Evolutionary conservation across 257 asterid species (phyloP), one percentile per base, ranked within the genome.

Genomic region (Scutellaria barbata): DNA sequence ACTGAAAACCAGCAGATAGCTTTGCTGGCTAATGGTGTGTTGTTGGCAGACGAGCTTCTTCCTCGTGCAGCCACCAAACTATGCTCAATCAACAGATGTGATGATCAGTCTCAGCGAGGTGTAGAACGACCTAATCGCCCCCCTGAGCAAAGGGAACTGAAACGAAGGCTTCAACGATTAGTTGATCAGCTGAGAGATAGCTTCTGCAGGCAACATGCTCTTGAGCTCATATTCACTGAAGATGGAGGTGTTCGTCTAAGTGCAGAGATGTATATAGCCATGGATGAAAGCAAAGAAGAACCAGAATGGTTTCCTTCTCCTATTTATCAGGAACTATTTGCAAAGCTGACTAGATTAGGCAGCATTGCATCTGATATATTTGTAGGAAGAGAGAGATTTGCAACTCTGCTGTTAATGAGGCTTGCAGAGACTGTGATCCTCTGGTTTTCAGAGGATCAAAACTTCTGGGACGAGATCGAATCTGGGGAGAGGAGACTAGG

Each of bases 261-360:
- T 61, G 96, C 97, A 12, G 86, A 91, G 33, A 87, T 94, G 91
- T 94, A 94, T 75, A 62, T 89, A 43, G 77, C 77, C 66, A 77
- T 94, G 90, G 97, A 91, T 11, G 89, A 76, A 43, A 71, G 74
- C 70, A 74, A 75, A 55, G 89, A 68, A 0, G 90, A 85, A 63
- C 95, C 92, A 3, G 96, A 94, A 74, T 90, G 96, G 98, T 94
- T 91, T 63, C 98, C 98, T 11, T 94, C 98, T 71, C 89, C 86
- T 30, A 80, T 94, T 79, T 89, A 81, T 75, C 98, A 92, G 99
- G 99, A 88, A 71, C 79, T 94, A 17, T 94, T 90, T 71, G 84
- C 70, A 51, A 94, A 83, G 83, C 61, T 91, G 51, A 89, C 92
- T 2, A 69, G 83, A 25, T 65, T 94, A 47, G 90, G 93, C 6